Evolutionary conservation across 1,284 basidiomycete species (phyloP), one percentile per base, ranked within the genome.

Genomic region (Termitomyces sp.): DNA sequence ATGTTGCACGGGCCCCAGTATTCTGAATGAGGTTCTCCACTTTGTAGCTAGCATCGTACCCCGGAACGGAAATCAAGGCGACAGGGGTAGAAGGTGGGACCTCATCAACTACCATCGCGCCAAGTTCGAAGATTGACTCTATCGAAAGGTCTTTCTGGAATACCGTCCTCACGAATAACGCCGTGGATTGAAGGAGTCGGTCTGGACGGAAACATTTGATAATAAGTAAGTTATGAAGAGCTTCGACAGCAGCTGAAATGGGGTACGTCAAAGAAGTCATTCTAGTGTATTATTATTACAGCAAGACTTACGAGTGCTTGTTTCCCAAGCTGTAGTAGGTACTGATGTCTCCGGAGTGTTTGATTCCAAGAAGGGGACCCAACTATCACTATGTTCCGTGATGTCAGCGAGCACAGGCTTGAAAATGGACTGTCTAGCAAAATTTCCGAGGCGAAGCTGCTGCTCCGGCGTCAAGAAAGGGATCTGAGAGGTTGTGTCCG

Each of bases 21-120:
- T 84, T 83, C 65, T 88, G 84, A 61, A 94, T 86, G 39, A 97
- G 80, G 62, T 89, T 91, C 64, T 98, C 95, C 31, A 98, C 91
- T 51, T 90, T 84, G 69, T 95, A 98, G 68, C 93, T 94, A 9
- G 95, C 95, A 68, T 98, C 95, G 66, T 97, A 95, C n/a, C 95
- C 95, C 0, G 92, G 85, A 2, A 98, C 92, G 6, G 94, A 98
- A 34, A 94, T 86, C 49, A 98, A 75, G 9, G 92, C 89, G n/a
- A 98, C 73, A 0, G 95, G 94, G 1, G 91, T 93, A 1, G 81
- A 79, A 1, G 93, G 80, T 10, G 82, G 80, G 34, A 94, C 82
- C 67, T 98, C 91, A 61, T 89, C 80, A 4, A 78, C 65, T 26
- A 96, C 92, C 73, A 97, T 85, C 7, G 74, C 70, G 19, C 80